Percentiles rank a stretch among this genome's conserved stretches.
Evolutionary conservation across 208 protist genomes (phyloP).

Genomic region (Endotrypanum monterogeii): DNA sequence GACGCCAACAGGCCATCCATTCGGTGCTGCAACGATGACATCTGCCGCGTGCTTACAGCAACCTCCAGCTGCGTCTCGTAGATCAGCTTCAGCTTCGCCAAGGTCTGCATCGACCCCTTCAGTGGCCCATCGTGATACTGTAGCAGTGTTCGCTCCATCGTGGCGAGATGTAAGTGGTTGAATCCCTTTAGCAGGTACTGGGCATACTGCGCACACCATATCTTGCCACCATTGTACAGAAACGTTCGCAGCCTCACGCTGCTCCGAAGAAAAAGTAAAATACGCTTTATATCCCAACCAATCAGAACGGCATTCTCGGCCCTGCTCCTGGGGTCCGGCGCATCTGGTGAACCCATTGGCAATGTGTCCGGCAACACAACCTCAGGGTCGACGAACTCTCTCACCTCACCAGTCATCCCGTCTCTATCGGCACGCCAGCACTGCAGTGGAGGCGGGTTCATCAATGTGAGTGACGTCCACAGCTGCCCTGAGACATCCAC

Average conservation of each 20-base stretch:
- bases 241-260: conserved; percentile 66
- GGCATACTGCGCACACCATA: conserved; percentile 93
- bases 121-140: conserved; percentile 81
- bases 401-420: conserved; percentile 37
- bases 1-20: conserved; percentile 92
- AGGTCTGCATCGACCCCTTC: conserved; percentile 58
- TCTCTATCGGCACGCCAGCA: conserved; percentile 34
- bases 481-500: conserved; percentile 68
- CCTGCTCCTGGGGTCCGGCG: conserved; percentile 35
- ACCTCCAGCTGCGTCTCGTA: conserved; percentile 90
- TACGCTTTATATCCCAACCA: conserved; percentile 87
- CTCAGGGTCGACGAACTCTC: conserved; percentile 68
- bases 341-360: conserved; percentile 38
- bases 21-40: conserved; percentile 79
- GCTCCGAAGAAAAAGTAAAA: conserved; percentile 78
- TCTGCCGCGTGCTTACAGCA: conserved; percentile 75
- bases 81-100: conserved; percentile 87
- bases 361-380: conserved; percentile 63
- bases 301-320: conserved; percentile 72
- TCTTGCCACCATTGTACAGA: conserved; percentile 73
- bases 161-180: conserved; percentile 77
- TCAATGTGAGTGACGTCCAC: conserved; percentile 63
- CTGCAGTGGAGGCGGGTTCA: conserved; percentile 53
- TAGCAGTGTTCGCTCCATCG: conserved; percentile 86
- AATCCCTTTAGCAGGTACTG: conserved; percentile 92